Base-by-base conservation (phyloP, 495 filamentous ascomycete genomes). In the Aspergillus conjunctus region DNA sequence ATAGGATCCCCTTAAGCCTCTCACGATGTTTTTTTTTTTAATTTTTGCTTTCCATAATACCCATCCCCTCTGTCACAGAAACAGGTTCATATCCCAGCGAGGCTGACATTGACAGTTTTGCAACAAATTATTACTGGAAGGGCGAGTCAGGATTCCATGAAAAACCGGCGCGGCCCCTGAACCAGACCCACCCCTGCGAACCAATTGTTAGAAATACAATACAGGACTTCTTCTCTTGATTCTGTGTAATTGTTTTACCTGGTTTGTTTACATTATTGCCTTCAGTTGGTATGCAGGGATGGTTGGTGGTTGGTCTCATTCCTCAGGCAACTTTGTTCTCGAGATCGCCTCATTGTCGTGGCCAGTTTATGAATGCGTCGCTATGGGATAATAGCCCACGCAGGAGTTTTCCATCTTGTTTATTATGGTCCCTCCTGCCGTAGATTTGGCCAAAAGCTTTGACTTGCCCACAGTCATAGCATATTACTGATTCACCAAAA, bases 151-250 rank as follows among this genome's bases (percentile, higher is more conserved):
- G 59, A 61, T 52, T 62, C 65, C 65, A 61, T 61, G 65, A 61
- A 61, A 62, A 43, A 26, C 49, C 17, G 57, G 49, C 43, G 46
- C 64, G 60, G 60, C 65, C 65, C 65, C 65, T 67, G 65, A 67
- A 51, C 61, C 48, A 33, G 57, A 58, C 56, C 64, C 64, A 54
- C 58, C 7, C 21, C 15, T 10, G 8, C 49, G 20, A n/a, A 12
- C 57, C 57, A 59, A 59, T 59, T 10, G 21, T 11, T 26, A 43
- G 7, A 22, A 30, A 34, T 21, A 45, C 15, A 52, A 12, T 31
- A 41, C 37, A 41, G 12, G 37, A 11, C 18, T 39, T 31, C n/a
- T 31, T 39, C n/a, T 14, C 15, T 10, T 22, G 12, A 30, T 54
- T 51, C 26, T 30, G n/a, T 61, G 46, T 51, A 14, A 21, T 10